Percentiles rank a stretch among this genome's conserved stretches.
Evolutionary conservation across 1,284 basidiomycete species (phyloP).

Genomic region (Inonotus hispidus): DNA sequence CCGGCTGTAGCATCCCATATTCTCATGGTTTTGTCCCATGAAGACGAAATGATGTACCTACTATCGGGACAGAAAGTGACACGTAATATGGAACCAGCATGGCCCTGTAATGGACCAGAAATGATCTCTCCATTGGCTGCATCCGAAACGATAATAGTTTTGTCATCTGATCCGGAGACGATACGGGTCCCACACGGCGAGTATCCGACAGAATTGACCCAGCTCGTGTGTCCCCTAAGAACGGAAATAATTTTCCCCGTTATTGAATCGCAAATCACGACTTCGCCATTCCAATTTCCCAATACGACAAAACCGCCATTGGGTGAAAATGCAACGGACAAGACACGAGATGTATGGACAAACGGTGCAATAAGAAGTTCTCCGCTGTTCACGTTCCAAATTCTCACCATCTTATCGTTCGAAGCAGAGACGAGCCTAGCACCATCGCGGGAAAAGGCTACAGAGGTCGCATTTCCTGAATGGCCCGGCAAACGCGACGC

Average conservation of each 20-base stretch:
- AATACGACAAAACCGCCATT: conserved; percentile 18
- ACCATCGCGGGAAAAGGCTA: conserved; percentile 15
- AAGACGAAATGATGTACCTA: not conserved
- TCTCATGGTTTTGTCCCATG: not conserved
- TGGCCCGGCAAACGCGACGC: not conserved
- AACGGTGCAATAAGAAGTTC: not conserved
- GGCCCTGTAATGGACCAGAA: not conserved
- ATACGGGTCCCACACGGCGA: not conserved
- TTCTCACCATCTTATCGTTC: not conserved
- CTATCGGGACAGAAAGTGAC: not conserved
- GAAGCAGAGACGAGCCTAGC: not conserved
- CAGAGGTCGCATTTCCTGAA: conserved; percentile 18
- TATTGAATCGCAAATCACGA: conserved; percentile 16
- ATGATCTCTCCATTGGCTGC: not conserved
- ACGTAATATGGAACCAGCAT: not conserved
- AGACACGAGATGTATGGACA: not conserved
- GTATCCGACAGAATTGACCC: not conserved
- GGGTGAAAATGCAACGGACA: conserved; percentile 15
- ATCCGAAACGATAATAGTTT: not conserved
- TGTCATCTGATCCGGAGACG: conserved; percentile 2
- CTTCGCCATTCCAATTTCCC: conserved; percentile 13
- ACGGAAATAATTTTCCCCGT: too few species aligned
- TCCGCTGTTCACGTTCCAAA: not conserved
- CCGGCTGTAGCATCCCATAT: not conserved
- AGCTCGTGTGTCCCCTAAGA: not conserved